Evolutionary conservation across 768 basidiomycete genomes (phyloP).

Genomic region (Boletales sp.): DNA sequence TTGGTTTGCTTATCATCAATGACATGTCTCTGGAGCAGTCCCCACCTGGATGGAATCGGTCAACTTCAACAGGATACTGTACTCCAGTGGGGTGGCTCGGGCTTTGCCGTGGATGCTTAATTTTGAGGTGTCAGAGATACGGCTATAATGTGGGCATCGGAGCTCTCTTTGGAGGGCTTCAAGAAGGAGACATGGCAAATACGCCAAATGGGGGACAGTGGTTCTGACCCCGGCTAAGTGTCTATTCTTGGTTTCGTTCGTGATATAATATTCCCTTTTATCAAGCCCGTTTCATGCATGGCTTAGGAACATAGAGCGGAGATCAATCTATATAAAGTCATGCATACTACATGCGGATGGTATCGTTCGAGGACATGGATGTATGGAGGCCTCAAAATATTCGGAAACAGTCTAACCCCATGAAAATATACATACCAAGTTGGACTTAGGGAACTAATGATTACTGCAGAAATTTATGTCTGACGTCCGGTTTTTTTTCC

Average conservation of each 20-base stretch:
- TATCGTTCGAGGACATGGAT: neutral
- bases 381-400: too few relatives aligned
- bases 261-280: neutral
- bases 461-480: too few relatives aligned
- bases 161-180: constrained; percentile 52
- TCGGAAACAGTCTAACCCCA: too few relatives aligned
- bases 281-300: neutral
- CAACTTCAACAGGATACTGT: constrained; percentile 59
- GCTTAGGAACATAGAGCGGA: neutral
- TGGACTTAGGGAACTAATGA: too few relatives aligned
- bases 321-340: neutral
- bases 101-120: constrained; percentile 51
- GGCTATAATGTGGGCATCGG: constrained; percentile 51
- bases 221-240: too few relatives aligned
- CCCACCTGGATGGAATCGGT: constrained; percentile 57
- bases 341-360: neutral
- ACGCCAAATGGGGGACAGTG: too few relatives aligned
- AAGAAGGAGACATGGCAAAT: too few relatives aligned
- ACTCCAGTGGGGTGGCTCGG: constrained; percentile 69
- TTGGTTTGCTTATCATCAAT: constrained; percentile 40
- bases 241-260: neutral
- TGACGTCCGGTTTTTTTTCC: too few relatives aligned
- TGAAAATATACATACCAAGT: too few relatives aligned
- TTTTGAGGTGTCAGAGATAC: constrained; percentile 59
- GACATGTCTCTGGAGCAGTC: constrained; percentile 42